A percentile compares a stretch with the other conserved stretches of the same genome.
Conservation (phyloP, 257 asterid species). For the Solanum bulbocastanum region DNA sequence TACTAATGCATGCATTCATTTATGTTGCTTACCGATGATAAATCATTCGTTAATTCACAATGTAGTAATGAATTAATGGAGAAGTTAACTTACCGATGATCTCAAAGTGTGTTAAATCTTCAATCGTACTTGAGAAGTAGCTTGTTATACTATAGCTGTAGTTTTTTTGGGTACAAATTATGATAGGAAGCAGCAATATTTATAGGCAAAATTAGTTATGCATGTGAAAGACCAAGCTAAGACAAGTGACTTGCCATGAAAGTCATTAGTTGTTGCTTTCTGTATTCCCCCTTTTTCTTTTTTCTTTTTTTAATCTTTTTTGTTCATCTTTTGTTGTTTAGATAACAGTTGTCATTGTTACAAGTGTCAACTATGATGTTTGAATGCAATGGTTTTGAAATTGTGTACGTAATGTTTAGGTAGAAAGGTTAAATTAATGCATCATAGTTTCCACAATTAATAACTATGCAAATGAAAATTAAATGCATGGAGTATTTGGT, state of each 20-base stretch:
- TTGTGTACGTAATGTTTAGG: background rate
- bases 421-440: background rate
- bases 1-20: background rate
- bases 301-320: background rate
- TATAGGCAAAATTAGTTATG: background rate
- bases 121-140: background rate
- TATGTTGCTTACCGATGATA: background rate
- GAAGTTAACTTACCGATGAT: background rate
- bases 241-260: constrained; percentile 3
- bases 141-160: background rate
- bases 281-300: background rate
- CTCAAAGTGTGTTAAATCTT: background rate
- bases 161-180: background rate
- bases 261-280: background rate
- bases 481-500: background rate
- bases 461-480: background rate
- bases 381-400: background rate
- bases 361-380: background rate
- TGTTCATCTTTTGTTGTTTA: background rate
- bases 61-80: background rate
- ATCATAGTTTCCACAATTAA: background rate
- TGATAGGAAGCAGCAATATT: background rate
- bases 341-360: background rate
- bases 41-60: background rate
- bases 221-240: background rate